Conservation (phyloP, 176 grass and related monocot species). For the Raddia distichophylla region DNA sequence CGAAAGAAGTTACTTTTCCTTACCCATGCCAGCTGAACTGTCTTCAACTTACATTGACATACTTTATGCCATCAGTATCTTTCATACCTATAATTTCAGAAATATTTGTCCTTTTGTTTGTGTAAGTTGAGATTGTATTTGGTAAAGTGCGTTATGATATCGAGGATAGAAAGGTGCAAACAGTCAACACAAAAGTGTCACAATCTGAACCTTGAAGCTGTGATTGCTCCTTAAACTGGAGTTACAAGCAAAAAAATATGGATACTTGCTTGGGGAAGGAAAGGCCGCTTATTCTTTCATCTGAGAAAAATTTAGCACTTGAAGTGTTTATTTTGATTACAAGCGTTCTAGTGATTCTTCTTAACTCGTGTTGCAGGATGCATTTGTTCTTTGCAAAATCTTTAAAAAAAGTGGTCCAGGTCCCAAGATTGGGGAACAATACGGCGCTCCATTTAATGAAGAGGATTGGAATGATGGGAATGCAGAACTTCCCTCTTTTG, state of each 20-base stretch:
- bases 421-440: slow-evolving; percentile 83
- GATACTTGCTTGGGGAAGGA: slow-evolving; percentile 1
- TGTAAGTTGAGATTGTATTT: slow-evolving; percentile 1
- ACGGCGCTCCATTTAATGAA: slow-evolving; percentile 89
- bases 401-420: slow-evolving; percentile 86
- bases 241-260: not conserved
- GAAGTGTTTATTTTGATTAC: not conserved
- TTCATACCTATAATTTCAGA: not conserved
- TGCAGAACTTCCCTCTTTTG: slow-evolving; percentile 35
- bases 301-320: slow-evolving; percentile 11
- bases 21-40: not conserved
- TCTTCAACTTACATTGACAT: not conserved
- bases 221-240: slow-evolving; percentile 1
- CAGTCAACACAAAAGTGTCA: not conserved
- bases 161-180: slow-evolving; percentile 1
- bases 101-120: slow-evolving; percentile 1
- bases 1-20: not conserved
- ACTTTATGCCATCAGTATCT: not conserved
- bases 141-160: not conserved
- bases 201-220: not conserved
- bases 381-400: slow-evolving; percentile 83
- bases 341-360: not conserved
- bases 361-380: slow-evolving; percentile 59
- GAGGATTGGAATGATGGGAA: slow-evolving; percentile 67
- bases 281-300: not conserved